phyloP scores from a whole-genome alignment of 2,329 filamentous ascomycete species.

The Apiospora saccharicola region DNA sequence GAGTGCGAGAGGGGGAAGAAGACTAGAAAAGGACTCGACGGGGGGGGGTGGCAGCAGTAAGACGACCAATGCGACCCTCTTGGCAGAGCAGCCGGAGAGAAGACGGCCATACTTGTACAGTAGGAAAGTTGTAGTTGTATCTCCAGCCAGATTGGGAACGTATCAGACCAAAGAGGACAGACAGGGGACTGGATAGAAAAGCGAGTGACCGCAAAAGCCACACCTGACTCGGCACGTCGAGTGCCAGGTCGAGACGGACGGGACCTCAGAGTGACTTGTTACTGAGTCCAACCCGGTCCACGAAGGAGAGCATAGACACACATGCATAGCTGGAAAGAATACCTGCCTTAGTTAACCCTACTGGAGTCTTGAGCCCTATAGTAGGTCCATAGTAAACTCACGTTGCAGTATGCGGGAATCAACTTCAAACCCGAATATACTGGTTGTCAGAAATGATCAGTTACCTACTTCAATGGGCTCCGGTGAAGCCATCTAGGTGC shows the following conservation, averaged over 20 bases:
- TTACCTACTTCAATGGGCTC: constrained; percentile 16
- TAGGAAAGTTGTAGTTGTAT: constrained; percentile 8
- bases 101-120: constrained; percentile 18
- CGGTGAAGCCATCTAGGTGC: constrained; percentile 5
- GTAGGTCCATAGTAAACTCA: constrained; percentile 6
- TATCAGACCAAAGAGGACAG: constrained; percentile 19
- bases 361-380: not conserved
- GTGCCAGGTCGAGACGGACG: not conserved
- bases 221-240: constrained; percentile 17
- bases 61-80: constrained; percentile 19
- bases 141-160: constrained; percentile 17
- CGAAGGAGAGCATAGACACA: constrained; percentile 7
- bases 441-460: constrained; percentile 21
- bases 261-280: constrained; percentile 15
- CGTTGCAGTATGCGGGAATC: not conserved
- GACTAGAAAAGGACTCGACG: not conserved
- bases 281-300: constrained; percentile 6
- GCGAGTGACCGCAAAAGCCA: constrained; percentile 19
- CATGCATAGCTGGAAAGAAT: not conserved
- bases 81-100: constrained; percentile 14
- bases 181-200: constrained; percentile 4
- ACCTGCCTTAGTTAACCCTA: not conserved
- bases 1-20: not conserved
- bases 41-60: constrained; percentile 19
- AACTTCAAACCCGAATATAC: constrained; percentile 19